These are phyloP conservation scores for Neurospora sp. DNA, from an alignment of 495 filamentous ascomycete species.

Conservation along the genomic window DNA sequence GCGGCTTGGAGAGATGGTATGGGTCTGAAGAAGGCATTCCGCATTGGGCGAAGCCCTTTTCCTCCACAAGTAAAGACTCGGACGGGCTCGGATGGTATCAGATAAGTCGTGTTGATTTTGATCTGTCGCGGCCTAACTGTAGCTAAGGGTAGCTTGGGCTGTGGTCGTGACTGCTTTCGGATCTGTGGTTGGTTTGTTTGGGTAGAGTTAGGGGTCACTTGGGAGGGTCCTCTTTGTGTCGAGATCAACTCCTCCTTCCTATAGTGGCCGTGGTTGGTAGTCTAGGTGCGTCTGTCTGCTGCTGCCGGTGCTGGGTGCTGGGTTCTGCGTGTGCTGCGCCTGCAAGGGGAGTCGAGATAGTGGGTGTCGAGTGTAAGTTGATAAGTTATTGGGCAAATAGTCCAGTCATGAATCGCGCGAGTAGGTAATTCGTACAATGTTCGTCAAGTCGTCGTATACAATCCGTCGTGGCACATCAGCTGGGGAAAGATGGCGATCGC, in stretches of 20 bases:
- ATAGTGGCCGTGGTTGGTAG: not conserved
- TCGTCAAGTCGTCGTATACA: not conserved
- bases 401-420: not conserved
- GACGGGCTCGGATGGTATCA: too few relatives aligned
- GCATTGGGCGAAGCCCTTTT: slow-evolving; percentile 24
- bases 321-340: not conserved
- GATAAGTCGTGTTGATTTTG: not conserved
- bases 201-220: not conserved
- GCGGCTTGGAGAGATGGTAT: slow-evolving; percentile 38
- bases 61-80: not conserved
- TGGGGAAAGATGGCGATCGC: not conserved
- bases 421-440: not conserved
- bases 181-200: not conserved
- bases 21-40: slow-evolving; percentile 45
- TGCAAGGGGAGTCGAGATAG: not conserved
- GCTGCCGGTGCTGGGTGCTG: not conserved
- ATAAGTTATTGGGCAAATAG: not conserved
- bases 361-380: not conserved
- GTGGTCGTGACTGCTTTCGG: not conserved
- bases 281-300: not conserved
- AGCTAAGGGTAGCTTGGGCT: not conserved
- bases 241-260: not conserved
- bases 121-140: not conserved
- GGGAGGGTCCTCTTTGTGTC: not conserved
- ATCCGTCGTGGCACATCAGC: not conserved